phyloP scores from a whole-genome alignment of 2,329 filamentous ascomycete species.

The Epichloe gansuensis region DNA sequence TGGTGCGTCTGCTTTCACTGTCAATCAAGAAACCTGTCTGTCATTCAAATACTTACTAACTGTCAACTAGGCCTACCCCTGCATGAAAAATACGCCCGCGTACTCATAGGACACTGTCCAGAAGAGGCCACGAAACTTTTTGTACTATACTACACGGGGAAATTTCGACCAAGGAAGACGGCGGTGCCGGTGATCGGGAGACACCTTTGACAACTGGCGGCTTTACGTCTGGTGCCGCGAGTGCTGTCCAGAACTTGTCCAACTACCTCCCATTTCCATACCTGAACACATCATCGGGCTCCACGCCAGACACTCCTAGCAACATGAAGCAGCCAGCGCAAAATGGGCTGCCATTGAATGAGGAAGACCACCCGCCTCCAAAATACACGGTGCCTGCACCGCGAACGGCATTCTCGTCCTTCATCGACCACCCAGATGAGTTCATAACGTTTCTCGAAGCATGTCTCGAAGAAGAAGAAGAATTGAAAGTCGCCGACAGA shows the following conservation, averaged over 20 bases:
- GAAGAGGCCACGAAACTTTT: conserved; percentile 75
- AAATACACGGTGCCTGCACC: conserved; percentile 74
- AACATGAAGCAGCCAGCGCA: conserved; percentile 37
- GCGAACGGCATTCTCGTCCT: conserved; percentile 84
- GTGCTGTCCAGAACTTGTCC: conserved; percentile 74
- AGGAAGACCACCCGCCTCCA: conserved; percentile 31
- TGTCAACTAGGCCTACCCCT: conserved; percentile 57
- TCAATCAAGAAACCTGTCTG: too few species aligned
- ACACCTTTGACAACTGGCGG: conserved; percentile 28
- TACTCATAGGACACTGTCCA: conserved; percentile 78
- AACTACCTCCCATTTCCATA: conserved; percentile 76
- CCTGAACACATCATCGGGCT: conserved; percentile 51
- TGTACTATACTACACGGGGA: conserved; percentile 86
- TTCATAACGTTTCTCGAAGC: conserved; percentile 91
- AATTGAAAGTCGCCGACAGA: conserved; percentile 61
- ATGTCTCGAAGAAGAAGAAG: conserved; percentile 61
- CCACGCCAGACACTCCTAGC: conserved; percentile 39
- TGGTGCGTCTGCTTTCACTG: conserved; percentile 36
- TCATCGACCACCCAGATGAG: conserved; percentile 84
- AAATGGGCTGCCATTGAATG: conserved; percentile 39
- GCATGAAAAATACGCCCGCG: conserved; percentile 92
- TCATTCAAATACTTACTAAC: conserved; percentile 18
- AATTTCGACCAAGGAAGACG: conserved; percentile 58
- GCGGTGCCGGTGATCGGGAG: conserved; percentile 22
- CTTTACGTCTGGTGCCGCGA: conserved; percentile 49